Percentiles rank a stretch among this genome's conserved stretches.
Conservation (phyloP, 2,329 filamentous ascomycete genomes). For the Periconia digitata region DNA sequence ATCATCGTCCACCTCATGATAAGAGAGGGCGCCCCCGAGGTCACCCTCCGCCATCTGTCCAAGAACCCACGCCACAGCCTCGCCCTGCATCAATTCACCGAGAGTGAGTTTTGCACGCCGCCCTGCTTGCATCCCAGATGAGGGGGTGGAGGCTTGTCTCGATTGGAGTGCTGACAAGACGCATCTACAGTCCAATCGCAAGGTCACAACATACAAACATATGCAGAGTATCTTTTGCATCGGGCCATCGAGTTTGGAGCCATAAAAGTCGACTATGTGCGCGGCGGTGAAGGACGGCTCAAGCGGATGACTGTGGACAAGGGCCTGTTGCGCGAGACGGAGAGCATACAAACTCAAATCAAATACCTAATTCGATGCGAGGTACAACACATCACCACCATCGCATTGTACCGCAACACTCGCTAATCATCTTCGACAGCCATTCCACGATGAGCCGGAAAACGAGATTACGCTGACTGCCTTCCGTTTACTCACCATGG, state of each 20-base stretch:
- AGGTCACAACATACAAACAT: conserved; percentile 90
- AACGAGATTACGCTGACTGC: conserved; percentile 97
- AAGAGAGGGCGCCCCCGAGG: conserved; percentile 86
- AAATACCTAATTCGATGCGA: conserved; percentile 85
- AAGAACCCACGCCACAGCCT: conserved; percentile 76
- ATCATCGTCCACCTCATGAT: conserved; percentile 98
- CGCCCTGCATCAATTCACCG: conserved; percentile 86
- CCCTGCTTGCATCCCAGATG: background rate
- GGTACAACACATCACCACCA: conserved; percentile 54
- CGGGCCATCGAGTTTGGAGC: conserved; percentile 80
- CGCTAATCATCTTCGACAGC: conserved; percentile 50
- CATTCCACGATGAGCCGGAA: conserved; percentile 84
- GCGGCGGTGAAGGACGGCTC: conserved; percentile 76
- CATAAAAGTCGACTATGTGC: conserved; percentile 87
- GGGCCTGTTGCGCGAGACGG: conserved; percentile 86
- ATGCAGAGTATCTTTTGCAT: conserved; percentile 82
- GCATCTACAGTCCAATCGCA: conserved; percentile 76
- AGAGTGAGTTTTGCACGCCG: conserved; percentile 63
- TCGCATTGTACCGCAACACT: background rate
- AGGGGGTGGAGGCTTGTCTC: background rate
- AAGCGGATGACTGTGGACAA: conserved; percentile 89
- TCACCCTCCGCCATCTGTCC: conserved; percentile 81
- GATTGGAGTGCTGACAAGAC: conserved; percentile 39
- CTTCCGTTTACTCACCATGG: conserved; percentile 86
- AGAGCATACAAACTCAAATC: conserved; percentile 86